Conservation (phyloP, 2,329 filamentous ascomycete species). For the Fusarium goolgardi region DNA sequence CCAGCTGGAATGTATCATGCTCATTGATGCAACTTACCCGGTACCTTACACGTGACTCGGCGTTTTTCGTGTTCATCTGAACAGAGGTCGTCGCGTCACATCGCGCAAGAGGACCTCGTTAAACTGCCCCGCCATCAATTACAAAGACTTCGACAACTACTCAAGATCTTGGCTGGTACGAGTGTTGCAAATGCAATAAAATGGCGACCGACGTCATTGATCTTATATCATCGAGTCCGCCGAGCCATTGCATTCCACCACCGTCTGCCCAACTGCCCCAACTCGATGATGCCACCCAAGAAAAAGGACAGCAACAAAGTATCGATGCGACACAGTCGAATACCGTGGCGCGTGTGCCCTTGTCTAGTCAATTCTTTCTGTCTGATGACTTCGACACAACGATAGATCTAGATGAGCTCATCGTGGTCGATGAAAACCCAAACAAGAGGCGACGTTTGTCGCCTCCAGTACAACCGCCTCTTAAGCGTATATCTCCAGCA, state of each 20-base stretch:
- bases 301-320: background rate
- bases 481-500: slow-evolving; percentile 33
- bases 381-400: slow-evolving; percentile 57
- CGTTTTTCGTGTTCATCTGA: slow-evolving; percentile 41
- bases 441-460: slow-evolving; percentile 50
- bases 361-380: slow-evolving; percentile 34
- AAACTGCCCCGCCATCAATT: slow-evolving; percentile 21
- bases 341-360: background rate
- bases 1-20: background rate
- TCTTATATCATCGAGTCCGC: slow-evolving; percentile 54
- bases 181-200: background rate
- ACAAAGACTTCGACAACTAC: background rate
- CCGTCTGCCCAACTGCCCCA: slow-evolving; percentile 10
- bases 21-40: background rate
- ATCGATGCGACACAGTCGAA: background rate
- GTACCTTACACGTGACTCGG: slow-evolving; percentile 42
- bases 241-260: slow-evolving; percentile 6
- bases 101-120: slow-evolving; percentile 19
- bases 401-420: slow-evolving; percentile 51
- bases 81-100: slow-evolving; percentile 33
- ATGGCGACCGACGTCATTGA: slow-evolving; percentile 53
- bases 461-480: slow-evolving; percentile 28
- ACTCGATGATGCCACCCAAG: background rate
- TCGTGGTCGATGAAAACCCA: slow-evolving; percentile 33
- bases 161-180: background rate